Evolutionary conservation across 352 stramenopile genomes (phyloP), one percentile per base, ranked within the genome.

Genomic region (Phytophthora palmivora): DNA sequence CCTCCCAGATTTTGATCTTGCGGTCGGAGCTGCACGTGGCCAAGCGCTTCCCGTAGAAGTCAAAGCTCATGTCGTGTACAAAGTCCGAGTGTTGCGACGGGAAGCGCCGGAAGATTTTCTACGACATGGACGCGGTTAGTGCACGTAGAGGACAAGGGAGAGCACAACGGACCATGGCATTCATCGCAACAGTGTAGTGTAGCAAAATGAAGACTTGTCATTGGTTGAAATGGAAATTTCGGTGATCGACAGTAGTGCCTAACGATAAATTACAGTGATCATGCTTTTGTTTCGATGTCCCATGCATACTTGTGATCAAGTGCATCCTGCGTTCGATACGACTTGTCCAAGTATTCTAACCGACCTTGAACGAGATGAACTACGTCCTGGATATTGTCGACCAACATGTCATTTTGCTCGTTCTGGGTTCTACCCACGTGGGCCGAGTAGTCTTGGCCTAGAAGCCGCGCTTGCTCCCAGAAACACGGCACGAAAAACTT

Each of bases 1-100:
- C 82, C 53, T 96, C 87, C 87, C 88, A 97, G 63, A 95, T 89
- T 60, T 97, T 96, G 70, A 98, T 96, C 61, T 91, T 94, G 59
- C 88, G 87, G 73, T 97, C 91, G n/a, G 89, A 95, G 46, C 87
- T 95, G 74, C 89, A 96, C 19, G 89, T 97, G 42, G 92, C 92
- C 33, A 98, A 74, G 3, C 92, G 81, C 70, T 91, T 90, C 37
- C 92, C 92, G 70, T 97, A 97, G 50, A 96, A 96, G 73, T 98
- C 91, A 67, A 97, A 98, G 74, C 78, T 88, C 78, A 97, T 92
- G 72, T 97, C 91, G 67, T 97, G 88, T 56, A 97, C 90, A 42
- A 97, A 96, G 70, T 96, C 90, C 30, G 78, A 85, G 66, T 97
- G 89, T 54, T 96, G 83, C 58, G 86, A 94, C 68, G 85, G 77